Base-by-base conservation (phyloP, 306 rosid species). In the Acacia acuminata region DNA sequence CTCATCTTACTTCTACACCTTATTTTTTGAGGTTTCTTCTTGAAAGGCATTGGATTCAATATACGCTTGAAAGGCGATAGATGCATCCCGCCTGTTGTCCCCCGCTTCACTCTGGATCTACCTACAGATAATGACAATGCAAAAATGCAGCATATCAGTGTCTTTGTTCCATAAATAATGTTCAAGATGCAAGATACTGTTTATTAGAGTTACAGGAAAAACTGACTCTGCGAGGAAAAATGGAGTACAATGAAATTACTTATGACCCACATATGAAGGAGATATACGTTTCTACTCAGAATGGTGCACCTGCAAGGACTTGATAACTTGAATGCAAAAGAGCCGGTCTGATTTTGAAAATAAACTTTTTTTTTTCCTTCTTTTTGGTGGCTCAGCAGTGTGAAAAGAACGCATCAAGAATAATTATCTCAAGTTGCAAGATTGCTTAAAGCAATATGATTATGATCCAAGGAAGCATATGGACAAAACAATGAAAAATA, bases 21-120 rank as follows among this genome's bases (percentile, higher is more conserved):
- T 34, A 58, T 68, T 86, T 82, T 85, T 63, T 81, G 56, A 76
- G 86, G 79, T 89, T 85, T 93, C 92, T 92, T 92, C 90, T 96
- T 92, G 76, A 92, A 88, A 40, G 89, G 44, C 27, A 58, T 45
- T 45, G 79, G 71, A 87, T 79, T 86, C 82, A 88, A 56, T 79
- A 89, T 77, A 3, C 86, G 92, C 89, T 77, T 92, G 60, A 91
- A 89, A 73, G 93, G 96, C 79, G 84, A 73, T 36, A 75, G 10
- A 53, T 75, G 40, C 5, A 77, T 82, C 45, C 63, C 86, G 43
- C 61, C 83, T 63, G 58, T 74, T 42, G 74, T 82, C 87, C 85
- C 86, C 84, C 86, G 76, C 87, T 84, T 95, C 44, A 42, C 56
- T 70, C 84, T 87, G 60, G 22, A 48, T 75, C 80, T 84, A 86